These are phyloP conservation scores for Suillus plorans DNA, from an alignment of 768 basidiomycete species.

Conservation along the genomic window DNA sequence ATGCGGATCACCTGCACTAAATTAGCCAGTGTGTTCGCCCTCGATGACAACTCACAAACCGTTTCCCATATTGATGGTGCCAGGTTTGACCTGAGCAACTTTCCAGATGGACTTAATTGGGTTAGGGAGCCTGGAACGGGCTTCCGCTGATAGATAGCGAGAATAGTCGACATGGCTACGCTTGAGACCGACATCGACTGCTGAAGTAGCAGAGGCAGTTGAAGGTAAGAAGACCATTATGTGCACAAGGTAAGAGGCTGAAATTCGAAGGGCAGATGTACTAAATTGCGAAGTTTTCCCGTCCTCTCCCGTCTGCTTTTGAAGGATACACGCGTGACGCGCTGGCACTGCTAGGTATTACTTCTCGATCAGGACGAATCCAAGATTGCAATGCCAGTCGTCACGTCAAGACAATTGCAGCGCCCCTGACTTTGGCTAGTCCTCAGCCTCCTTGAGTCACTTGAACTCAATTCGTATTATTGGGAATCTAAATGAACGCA, in stretches of 20 bases:
- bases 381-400: not conserved
- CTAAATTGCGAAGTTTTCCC: not conserved
- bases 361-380: not conserved
- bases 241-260: not conserved
- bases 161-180: slow-evolving; percentile 29
- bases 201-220: slow-evolving; percentile 11
- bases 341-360: not conserved
- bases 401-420: not conserved
- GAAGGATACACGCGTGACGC: not conserved
- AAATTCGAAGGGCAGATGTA: not conserved
- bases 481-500: not conserved
- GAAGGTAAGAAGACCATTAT: slow-evolving; percentile 29
- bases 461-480: not conserved
- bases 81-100: slow-evolving; percentile 32
- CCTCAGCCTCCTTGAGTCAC: not conserved
- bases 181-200: slow-evolving; percentile 17
- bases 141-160: slow-evolving; percentile 36
- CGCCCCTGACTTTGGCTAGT: not conserved
- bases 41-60: slow-evolving; percentile 17
- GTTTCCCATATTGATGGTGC: slow-evolving; percentile 39
- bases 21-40: not conserved
- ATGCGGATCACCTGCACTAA: slow-evolving; percentile 32
- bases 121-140: slow-evolving; percentile 33
- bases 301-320: not conserved
- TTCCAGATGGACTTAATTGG: slow-evolving; percentile 40